Evolutionary conservation across 208 protist species (phyloP).

Genomic region (Giardia duodenalis): DNA sequence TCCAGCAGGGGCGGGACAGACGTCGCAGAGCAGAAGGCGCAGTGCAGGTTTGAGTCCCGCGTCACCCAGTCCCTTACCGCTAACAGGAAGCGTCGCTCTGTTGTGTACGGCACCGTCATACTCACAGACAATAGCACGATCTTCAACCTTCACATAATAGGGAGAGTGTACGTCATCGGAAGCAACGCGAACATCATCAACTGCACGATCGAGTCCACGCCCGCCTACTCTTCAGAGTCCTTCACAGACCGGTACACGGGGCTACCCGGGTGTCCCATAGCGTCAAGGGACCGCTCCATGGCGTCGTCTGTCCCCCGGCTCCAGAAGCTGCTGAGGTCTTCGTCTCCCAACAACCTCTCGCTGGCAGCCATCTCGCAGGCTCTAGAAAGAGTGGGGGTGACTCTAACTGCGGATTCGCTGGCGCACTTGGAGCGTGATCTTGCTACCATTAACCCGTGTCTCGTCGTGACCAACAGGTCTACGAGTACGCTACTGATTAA

Average conservation of each 20-base stretch:
- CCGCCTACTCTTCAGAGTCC: neutral
- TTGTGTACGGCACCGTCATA: neutral
- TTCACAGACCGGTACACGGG: neutral
- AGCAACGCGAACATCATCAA: neutral
- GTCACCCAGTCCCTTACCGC: neutral
- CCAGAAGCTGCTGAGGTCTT: neutral
- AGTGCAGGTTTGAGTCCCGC: neutral
- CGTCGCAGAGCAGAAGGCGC: too few species aligned
- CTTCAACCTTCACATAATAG: slow-evolving; percentile 32
- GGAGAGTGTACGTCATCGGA: neutral
- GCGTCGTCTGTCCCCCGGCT: neutral
- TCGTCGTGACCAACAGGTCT: too few species aligned
- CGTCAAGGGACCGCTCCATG: neutral
- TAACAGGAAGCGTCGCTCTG: neutral
- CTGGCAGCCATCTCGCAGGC: too few species aligned
- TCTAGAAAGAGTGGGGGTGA: too few species aligned
- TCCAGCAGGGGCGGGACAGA: neutral
- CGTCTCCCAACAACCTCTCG: too few species aligned
- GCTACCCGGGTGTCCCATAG: neutral
- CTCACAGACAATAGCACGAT: slow-evolving; percentile 51
- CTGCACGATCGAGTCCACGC: neutral
- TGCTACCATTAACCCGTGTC: too few species aligned
- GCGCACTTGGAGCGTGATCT: too few species aligned
- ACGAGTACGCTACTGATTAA: too few species aligned
- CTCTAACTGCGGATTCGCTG: too few species aligned